These are phyloP conservation scores for Quercus tomentella DNA, from an alignment of 331 rosid species.

Conservation along the genomic window DNA sequence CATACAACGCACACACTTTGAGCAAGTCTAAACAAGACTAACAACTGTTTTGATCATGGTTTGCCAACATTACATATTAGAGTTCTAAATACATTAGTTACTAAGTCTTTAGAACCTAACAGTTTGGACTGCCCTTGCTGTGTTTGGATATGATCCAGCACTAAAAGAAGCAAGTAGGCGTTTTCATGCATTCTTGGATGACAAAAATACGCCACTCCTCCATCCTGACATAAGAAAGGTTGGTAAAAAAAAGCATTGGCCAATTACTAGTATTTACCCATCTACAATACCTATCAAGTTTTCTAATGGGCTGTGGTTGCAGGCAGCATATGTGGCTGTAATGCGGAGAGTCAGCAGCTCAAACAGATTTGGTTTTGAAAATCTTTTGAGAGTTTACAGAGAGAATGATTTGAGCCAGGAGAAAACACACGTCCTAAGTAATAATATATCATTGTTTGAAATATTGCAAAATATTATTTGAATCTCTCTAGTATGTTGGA, in stretches of 20 bases:
- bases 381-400: slow-evolving; percentile 68
- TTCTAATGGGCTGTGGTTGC: slow-evolving; percentile 34
- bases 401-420: slow-evolving; percentile 28
- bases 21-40: no score
- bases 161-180: slow-evolving; percentile 74
- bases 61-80: no score
- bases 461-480: no score
- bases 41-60: no score
- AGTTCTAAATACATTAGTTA: no score
- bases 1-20: no score
- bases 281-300: neutral
- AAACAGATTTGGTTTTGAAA: slow-evolving; percentile 55
- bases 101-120: no score
- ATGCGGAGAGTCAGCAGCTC: slow-evolving; percentile 55
- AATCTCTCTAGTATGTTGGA: neutral
- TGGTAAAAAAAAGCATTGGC: slow-evolving; percentile 12
- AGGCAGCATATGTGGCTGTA: slow-evolving; percentile 82
- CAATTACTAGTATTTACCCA: neutral
- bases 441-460: no score
- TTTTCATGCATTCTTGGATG: slow-evolving; percentile 60
- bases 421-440: no score
- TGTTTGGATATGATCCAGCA: slow-evolving; percentile 63
- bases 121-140: slow-evolving; percentile 65
- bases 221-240: slow-evolving; percentile 90
- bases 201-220: slow-evolving; percentile 73